phyloP scores from a whole-genome alignment of 208 protist genomes.

The Acanthamoeba healyi region DNA sequence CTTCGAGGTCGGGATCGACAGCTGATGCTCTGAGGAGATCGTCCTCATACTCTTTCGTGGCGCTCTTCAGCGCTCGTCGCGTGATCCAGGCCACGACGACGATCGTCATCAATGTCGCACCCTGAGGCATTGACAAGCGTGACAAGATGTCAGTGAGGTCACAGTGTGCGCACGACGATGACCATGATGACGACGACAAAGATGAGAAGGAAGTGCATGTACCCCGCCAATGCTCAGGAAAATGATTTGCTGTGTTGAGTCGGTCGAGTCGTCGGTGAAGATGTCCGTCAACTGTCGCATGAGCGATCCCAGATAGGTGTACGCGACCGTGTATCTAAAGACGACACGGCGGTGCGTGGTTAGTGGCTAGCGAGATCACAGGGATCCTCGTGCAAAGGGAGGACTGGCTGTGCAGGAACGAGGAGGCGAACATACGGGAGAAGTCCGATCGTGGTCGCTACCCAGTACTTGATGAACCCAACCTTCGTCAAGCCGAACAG shows the following conservation, averaged over 20 bases:
- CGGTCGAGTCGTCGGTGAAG: constrained; percentile 29
- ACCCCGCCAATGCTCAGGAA: constrained; percentile 47
- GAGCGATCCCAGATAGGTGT: constrained; percentile 57
- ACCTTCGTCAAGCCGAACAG: constrained; percentile 57
- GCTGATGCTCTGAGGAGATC: background rate
- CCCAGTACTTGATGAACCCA: constrained; percentile 26
- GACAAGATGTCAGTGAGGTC: background rate
- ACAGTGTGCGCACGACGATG: background rate
- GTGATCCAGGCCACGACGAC: constrained; percentile 41
- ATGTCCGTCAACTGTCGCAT: constrained; percentile 56
- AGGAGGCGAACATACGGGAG: background rate
- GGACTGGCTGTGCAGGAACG: background rate
- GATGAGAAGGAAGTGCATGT: background rate
- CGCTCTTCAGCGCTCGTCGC: constrained; percentile 20
- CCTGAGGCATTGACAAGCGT: background rate
- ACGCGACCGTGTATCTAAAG: constrained; percentile 3
- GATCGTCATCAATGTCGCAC: constrained; percentile 30
- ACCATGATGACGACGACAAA: background rate
- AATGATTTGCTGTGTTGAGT: constrained; percentile 69
- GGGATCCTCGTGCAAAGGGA: background rate
- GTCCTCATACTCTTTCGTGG: constrained; percentile 28
- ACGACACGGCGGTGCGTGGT: too few species aligned
- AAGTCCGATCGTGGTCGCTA: constrained; percentile 38
- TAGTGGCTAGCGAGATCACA: too few species aligned
- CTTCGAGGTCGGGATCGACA: background rate